These are phyloP conservation scores for Cyberlindnera sargentensis DNA, from an alignment of 805 yeast genomes.

Conservation along the genomic window DNA sequence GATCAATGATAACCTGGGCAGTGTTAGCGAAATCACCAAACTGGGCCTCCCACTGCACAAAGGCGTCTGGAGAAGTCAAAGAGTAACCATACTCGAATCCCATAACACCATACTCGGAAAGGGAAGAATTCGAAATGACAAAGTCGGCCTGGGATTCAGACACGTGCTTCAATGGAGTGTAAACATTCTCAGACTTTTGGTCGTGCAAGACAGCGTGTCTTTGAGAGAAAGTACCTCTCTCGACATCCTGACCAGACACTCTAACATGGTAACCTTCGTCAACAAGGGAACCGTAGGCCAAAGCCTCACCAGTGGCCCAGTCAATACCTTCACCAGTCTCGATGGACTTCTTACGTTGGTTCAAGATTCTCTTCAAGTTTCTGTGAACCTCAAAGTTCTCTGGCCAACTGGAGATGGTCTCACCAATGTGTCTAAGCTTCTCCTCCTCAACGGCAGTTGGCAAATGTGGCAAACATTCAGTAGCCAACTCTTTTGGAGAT, in stretches of 20 bases:
- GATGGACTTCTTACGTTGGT: conserved; percentile 79
- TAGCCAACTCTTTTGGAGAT: conserved; percentile 93
- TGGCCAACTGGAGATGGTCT: conserved; percentile 76
- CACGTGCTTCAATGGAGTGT: conserved; percentile 80
- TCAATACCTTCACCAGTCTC: conserved; percentile 92
- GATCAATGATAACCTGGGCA: conserved; percentile 96
- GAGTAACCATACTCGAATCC: conserved; percentile 99
- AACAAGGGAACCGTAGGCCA: conserved; percentile 90
- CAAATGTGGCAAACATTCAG: conserved; percentile 90
- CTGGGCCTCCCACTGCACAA: conserved; percentile 99
- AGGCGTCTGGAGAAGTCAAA: conserved; percentile 92
- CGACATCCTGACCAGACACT: conserved; percentile 98
- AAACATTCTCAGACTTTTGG: conserved; percentile 76
- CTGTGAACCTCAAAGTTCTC: conserved; percentile 83
- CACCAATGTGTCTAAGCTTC: conserved; percentile 72
- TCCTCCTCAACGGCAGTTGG: conserved; percentile 85
- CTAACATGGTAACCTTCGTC: conserved; percentile 95
- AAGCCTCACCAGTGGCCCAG: conserved; percentile 99
- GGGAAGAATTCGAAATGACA: conserved; percentile 85
- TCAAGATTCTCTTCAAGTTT: conserved; percentile 91
- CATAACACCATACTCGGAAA: conserved; percentile 98
- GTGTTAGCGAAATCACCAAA: conserved; percentile 99
- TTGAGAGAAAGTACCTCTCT: conserved; percentile 99
- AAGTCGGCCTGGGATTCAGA: conserved; percentile 79
- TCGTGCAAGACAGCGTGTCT: conserved; percentile 98